Percentiles rank a stretch among this genome's conserved stretches.
These are phyloP conservation scores for Gillenia trifoliata DNA, from an alignment of 306 rosid genomes.

Conservation along the genomic window DNA sequence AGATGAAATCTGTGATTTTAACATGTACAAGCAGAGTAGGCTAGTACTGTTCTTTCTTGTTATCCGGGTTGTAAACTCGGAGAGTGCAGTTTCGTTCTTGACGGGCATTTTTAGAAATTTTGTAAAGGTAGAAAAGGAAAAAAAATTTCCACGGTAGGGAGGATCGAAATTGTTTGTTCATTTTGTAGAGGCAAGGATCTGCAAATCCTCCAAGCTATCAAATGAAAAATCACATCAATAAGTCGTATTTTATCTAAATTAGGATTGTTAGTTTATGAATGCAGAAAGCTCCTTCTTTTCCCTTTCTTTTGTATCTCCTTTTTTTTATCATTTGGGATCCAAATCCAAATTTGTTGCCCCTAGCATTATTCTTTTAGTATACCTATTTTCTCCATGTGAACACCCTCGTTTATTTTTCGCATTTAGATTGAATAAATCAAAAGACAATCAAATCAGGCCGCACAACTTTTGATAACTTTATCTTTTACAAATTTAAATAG, in stretches of 20 bases:
- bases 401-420: no score
- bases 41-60: constrained; percentile 26
- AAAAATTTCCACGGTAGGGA: neutral
- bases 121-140: neutral
- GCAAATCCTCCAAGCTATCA: constrained; percentile 16
- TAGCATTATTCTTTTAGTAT: no score
- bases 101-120: neutral
- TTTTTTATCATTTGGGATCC: no score
- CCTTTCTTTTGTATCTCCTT: neutral
- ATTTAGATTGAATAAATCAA: no score
- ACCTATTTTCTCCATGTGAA: no score
- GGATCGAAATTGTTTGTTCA: constrained; percentile 3
- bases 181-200: constrained; percentile 4
- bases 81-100: constrained; percentile 12
- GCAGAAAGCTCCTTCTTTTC: neutral
- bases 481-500: no score
- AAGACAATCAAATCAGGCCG: no score
- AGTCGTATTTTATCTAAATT: neutral
- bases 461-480: no score
- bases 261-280: neutral
- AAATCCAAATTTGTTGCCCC: no score
- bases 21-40: constrained; percentile 66
- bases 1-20: constrained; percentile 65
- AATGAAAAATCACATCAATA: neutral
- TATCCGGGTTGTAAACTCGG: constrained; percentile 9